Base-by-base conservation (phyloP, 169 alveolate genomes). In the Gregarina niphandrodes region DNA sequence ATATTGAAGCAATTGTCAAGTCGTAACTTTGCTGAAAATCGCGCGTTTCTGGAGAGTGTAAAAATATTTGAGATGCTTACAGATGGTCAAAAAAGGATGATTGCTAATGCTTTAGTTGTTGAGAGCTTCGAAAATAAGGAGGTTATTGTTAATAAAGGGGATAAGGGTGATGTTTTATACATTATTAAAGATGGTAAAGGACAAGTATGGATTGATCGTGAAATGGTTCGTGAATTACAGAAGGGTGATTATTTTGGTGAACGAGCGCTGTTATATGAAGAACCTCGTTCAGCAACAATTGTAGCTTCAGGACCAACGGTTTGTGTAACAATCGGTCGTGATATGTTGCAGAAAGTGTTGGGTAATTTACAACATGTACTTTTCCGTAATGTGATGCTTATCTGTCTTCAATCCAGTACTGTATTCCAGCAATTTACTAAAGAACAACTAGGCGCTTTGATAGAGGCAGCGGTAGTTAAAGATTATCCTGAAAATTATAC, bases 181-280 rank as follows among this genome's bases (percentile, higher is more conserved):
- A 80, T 81, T 34, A 39, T 81, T 18, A 81, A 81, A 42, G 72
- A 73, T 42, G 93, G 93, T 17, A 57, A 42, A 17, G 91, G 81
- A 20, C 70, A 61, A 17, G 84, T 77, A 12, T 64, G 45, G 42
- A 73, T 77, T 34, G 56, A 68, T 20, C 74, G 55, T 26, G 55
- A 62, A 36, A 70, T 64, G 52, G 64, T 77, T 18, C 53, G 84
- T 17, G 45, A 61, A n/a, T 67, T 70, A 16, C 21, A 54, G 15
- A 69, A 66, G 46, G 95, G 95, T 0, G 86, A 80, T 15, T 78
- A 72, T 48, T 82, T 84, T 36, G 95, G 93, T 0, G 95, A 84
- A 58, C 45, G 82, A 29, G 84, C 95, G 3, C 46, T 84, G 45
- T 45, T 84, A 41, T 74, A 76, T 44, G 77, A 81, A 34, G 87